These are phyloP conservation scores for Aspergillus tanneri DNA, from an alignment of 2,329 filamentous ascomycete species.

Conservation along the genomic window DNA sequence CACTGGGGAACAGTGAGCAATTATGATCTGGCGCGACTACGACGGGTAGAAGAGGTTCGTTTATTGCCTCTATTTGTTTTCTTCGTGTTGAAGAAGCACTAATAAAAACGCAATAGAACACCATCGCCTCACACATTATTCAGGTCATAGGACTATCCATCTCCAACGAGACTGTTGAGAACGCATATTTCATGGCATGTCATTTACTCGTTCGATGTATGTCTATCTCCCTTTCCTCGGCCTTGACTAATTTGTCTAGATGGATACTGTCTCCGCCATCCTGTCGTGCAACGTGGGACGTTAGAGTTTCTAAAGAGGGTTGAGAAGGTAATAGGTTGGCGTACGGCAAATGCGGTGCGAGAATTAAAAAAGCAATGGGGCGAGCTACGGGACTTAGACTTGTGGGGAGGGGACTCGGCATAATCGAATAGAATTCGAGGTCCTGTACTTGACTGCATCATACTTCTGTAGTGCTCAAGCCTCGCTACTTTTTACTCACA, in stretches of 20 bases:
- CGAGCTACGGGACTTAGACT: constrained; percentile 25
- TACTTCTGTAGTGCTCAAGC: too few species aligned
- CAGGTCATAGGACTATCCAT: constrained; percentile 33
- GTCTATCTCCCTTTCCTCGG: constrained; percentile 6
- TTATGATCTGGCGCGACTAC: constrained; percentile 27
- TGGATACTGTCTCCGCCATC: constrained; percentile 33
- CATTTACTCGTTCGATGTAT: constrained; percentile 35
- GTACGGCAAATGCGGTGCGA: constrained; percentile 31
- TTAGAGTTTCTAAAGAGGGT: constrained; percentile 28
- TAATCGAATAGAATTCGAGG: too few species aligned
- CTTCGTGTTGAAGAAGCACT: neutral
- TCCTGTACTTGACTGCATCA: too few species aligned
- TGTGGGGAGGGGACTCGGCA: too few species aligned
- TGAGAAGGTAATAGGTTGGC: constrained; percentile 33
- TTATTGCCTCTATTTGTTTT: neutral
- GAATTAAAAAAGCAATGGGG: constrained; percentile 32
- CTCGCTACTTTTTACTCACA: too few species aligned
- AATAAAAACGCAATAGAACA: constrained; percentile 20
- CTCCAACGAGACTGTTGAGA: constrained; percentile 36
- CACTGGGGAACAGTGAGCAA: constrained; percentile 24
- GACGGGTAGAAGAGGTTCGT: constrained; percentile 30
- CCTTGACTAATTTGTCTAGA: constrained; percentile 20
- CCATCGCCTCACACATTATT: constrained; percentile 29
- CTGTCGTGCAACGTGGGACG: constrained; percentile 29
- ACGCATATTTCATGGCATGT: constrained; percentile 36